Evolutionary conservation across 495 filamentous ascomycete genomes (phyloP).

Genomic region (Penicillium riverlandense): DNA sequence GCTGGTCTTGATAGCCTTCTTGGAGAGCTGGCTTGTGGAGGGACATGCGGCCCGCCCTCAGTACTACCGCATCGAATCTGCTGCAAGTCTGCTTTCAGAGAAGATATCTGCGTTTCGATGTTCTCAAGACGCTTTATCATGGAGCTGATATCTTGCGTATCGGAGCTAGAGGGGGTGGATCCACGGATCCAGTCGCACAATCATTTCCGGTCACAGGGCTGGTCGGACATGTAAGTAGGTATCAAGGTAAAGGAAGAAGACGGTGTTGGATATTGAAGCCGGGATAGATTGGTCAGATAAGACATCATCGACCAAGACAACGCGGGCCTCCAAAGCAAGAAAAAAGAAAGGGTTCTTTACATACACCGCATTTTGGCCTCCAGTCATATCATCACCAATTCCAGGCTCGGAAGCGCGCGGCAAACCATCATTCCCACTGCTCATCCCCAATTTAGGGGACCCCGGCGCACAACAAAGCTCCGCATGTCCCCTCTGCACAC

Average conservation of each 20-base stretch:
- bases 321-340: too few species aligned
- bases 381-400: not conserved
- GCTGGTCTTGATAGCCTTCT: not conserved
- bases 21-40: too few species aligned
- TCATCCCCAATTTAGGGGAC: not conserved
- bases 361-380: too few species aligned
- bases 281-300: too few species aligned
- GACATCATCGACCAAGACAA: too few species aligned
- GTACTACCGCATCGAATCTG: not conserved
- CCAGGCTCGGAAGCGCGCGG: not conserved
- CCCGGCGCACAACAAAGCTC: slow-evolving; percentile 41
- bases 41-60: too few species aligned
- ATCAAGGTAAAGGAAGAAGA: too few species aligned
- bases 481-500: slow-evolving; percentile 53
- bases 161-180: too few species aligned
- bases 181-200: not conserved
- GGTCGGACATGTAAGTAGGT: too few species aligned
- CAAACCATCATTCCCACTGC: not conserved
- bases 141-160: not conserved
- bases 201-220: too few species aligned
- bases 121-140: slow-evolving; percentile 10
- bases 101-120: slow-evolving; percentile 15
- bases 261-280: too few species aligned
- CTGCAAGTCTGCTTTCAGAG: slow-evolving; percentile 13
- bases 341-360: too few species aligned